Conservation (phyloP, 768 basidiomycete species). For the Leccinum aurantiacum region DNA sequence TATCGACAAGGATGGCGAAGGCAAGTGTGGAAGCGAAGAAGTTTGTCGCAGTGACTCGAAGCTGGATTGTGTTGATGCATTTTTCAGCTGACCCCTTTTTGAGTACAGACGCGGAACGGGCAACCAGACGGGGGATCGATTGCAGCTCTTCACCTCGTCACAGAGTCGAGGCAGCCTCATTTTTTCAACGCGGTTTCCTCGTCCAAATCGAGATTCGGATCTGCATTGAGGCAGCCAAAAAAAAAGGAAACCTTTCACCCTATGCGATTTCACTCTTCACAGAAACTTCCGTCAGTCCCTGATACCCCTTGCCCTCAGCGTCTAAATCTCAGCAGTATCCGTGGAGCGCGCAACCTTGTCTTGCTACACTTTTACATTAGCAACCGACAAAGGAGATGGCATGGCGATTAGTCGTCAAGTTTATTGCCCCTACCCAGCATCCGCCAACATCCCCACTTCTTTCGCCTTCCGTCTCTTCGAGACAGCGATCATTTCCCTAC, state of each 20-base stretch:
- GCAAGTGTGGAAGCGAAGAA: neutral
- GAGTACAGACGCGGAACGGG: constrained; percentile 25
- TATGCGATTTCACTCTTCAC: neutral
- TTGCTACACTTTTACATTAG: constrained; percentile 1
- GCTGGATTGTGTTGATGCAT: constrained; percentile 4
- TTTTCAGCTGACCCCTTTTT: constrained; percentile 28
- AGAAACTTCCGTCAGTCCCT: neutral
- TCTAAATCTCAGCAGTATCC: neutral
- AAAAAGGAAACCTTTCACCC: constrained; percentile 16
- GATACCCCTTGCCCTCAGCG: neutral
- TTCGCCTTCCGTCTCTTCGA: constrained; percentile 66
- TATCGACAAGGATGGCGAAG: constrained; percentile 4
- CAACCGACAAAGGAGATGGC: constrained; percentile 13
- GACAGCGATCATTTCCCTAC: constrained; percentile 76
- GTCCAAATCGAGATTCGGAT: constrained; percentile 28
- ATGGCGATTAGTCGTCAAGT: constrained; percentile 1
- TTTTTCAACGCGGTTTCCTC: constrained; percentile 26
- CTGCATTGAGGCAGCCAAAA: constrained; percentile 25
- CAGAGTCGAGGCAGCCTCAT: constrained; percentile 39
- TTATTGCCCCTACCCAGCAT: neutral
- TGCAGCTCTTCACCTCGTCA: constrained; percentile 38
- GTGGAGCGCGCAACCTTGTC: neutral
- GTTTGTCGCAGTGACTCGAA: neutral
- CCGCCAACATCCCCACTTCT: constrained; percentile 2
- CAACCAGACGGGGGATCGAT: constrained; percentile 13